Evolutionary conservation across 805 yeast genomes (phyloP), one percentile per base, ranked within the genome.

Genomic region (Candida maris): DNA sequence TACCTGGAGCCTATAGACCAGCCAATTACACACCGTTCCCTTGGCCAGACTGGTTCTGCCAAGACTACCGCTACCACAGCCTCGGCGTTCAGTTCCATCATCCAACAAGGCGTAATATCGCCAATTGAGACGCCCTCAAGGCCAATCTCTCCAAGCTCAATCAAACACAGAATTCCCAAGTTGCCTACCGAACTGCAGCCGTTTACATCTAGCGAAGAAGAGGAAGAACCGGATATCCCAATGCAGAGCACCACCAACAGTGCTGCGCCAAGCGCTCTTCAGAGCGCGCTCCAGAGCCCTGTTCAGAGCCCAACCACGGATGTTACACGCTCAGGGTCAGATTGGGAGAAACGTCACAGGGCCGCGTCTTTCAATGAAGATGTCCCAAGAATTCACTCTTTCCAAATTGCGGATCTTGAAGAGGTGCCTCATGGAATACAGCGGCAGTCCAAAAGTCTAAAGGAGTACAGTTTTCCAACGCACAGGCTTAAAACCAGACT

Each of bases 391-490:
- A 71, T 74, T 13, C 68, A 64, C 41, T 68, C 75, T 26, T 64
- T 67, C 32, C 94, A 85, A 52, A 82, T 86, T 34, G 97, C 97
- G 0, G 96, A 89, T 54, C 70, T 93, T 41, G 98, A 93, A 59
- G 98, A 93, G 61, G 96, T 93, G 9, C 98, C 98, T 1, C 89
- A 85, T 50, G 97, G 97, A 1, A 77, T 93, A 36, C 80, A 77
- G 32, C 74, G 98, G 44, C 98, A 93, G 61, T 89, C 97, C 1
- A 77, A 76, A 43, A 64, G 62, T 9, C 61, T 89, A 18, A 74
- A 72, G 10, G 73, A 76, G 32, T 93, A 93, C 62, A 60, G 68
- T 39, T 93, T 93, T 61, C 98, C 98, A 2, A 75, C 83, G 1
- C 97, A 93, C 63, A 68, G 97, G 41, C 68, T 91, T 35, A 81